Conservation (phyloP, 805 yeast species). For the Candida manassasensis region DNA sequence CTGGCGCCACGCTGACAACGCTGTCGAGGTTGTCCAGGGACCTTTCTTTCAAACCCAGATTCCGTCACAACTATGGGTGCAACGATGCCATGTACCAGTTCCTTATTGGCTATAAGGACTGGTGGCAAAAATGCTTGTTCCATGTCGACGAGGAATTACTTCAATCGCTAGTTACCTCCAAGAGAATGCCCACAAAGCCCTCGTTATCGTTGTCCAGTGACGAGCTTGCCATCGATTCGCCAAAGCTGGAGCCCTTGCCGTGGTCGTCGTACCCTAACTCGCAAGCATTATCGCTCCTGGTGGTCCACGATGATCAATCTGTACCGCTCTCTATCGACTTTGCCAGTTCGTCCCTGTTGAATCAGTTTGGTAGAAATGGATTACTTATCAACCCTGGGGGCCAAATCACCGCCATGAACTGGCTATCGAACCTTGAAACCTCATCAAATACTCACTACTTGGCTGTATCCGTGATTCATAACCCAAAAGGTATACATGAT, state of each 20-base stretch:
- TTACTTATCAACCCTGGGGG: slow-evolving; percentile 47
- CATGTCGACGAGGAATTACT: slow-evolving; percentile 30
- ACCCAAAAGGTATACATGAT: slow-evolving; percentile 17
- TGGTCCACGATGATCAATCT: neutral
- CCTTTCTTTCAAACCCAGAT: slow-evolving; percentile 26
- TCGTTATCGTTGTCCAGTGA: neutral
- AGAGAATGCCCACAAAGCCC: slow-evolving; percentile 4
- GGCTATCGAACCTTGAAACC: slow-evolving; percentile 37
- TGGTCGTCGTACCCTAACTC: neutral
- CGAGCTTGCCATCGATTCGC: neutral
- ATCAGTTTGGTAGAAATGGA: neutral
- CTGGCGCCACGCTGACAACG: slow-evolving; percentile 2
- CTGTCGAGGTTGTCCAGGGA: slow-evolving; percentile 15
- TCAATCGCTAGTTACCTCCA: slow-evolving; percentile 4
- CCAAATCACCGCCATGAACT: slow-evolving; percentile 46
- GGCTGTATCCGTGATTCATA: slow-evolving; percentile 47
- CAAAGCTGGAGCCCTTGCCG: neutral
- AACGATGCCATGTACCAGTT: slow-evolving; percentile 39
- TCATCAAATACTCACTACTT: slow-evolving; percentile 30
- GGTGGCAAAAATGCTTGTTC: slow-evolving; percentile 48
- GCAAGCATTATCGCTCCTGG: neutral
- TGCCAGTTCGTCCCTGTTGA: neutral
- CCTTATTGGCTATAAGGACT: slow-evolving; percentile 41
- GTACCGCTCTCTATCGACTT: neutral
- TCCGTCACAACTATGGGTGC: slow-evolving; percentile 44